phyloP scores from a whole-genome alignment of 345 rosid genomes.

The Melaleuca quinquenervia region DNA sequence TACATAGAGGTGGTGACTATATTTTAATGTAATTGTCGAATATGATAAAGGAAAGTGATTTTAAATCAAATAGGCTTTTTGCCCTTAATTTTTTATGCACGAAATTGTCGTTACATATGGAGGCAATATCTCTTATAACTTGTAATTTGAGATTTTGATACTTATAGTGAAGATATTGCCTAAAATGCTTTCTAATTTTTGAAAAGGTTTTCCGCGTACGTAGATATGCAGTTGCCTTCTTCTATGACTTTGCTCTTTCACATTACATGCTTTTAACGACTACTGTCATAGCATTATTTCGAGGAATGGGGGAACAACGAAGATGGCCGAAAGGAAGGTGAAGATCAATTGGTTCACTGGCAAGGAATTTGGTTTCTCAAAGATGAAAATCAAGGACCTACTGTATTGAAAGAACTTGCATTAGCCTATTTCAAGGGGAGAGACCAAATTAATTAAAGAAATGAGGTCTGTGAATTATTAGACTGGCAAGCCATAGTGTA shows the following conservation, averaged over 20 bases:
- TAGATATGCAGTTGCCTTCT: not conserved
- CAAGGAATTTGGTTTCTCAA: no score
- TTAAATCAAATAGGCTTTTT: not conserved
- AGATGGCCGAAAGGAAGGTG: no score
- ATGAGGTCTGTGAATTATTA: fast-evolving
- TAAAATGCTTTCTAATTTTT: not conserved
- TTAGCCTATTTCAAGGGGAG: no score
- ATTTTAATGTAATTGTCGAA: not conserved
- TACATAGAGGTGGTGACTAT: not conserved
- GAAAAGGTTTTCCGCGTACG: not conserved
- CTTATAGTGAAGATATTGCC: no score
- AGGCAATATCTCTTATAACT: not conserved
- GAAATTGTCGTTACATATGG: not conserved
- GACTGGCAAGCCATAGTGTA: not conserved
- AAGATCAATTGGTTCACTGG: no score
- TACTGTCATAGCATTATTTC: no score
- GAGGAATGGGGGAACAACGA: no score
- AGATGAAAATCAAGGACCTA: no score
- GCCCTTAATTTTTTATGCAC: not conserved
- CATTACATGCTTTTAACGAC: no score
- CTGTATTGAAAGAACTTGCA: no score
- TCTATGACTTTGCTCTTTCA: not conserved
- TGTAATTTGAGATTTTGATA: no score
- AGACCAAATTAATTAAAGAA: not conserved
- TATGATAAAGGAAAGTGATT: not conserved